These are phyloP conservation scores for Camellia oleifera DNA, from an alignment of 179 eudicot species.

Conservation along the genomic window DNA sequence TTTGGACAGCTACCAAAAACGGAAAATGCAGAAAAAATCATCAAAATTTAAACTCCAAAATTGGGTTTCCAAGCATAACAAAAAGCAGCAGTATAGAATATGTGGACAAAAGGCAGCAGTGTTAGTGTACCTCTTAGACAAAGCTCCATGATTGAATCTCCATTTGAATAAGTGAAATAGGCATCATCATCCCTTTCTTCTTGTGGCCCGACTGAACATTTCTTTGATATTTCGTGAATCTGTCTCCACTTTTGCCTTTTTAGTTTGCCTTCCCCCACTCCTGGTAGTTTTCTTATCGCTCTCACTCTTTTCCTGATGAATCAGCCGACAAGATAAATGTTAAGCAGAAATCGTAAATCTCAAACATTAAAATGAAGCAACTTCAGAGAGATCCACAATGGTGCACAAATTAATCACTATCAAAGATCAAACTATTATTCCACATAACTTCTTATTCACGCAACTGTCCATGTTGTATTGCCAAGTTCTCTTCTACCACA, in stretches of 20 bases:
- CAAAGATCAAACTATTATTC: neutral
- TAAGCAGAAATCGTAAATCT: neutral
- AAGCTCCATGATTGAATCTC: neutral
- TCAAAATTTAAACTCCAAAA: too few relatives aligned
- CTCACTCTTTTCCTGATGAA: conserved; percentile 37
- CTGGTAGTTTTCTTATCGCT: conserved; percentile 49
- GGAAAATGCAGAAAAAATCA: too few relatives aligned
- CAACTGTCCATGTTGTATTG: neutral
- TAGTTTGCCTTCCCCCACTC: conserved; percentile 49
- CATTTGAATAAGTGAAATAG: neutral
- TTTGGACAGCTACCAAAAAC: too few relatives aligned
- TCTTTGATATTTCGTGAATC: conserved; percentile 77
- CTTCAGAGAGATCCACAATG: neutral
- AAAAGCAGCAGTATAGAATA: too few relatives aligned
- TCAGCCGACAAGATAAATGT: neutral
- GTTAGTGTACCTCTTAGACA: neutral
- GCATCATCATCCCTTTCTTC: conserved; percentile 40
- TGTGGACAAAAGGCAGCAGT: too few relatives aligned
- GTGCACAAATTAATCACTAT: neutral
- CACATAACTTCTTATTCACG: neutral
- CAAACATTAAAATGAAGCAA: conserved; percentile 1
- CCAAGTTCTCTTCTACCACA: neutral
- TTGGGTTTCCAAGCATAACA: too few relatives aligned
- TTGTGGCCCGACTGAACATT: conserved; percentile 81
- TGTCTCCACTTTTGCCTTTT: conserved; percentile 74